A percentile compares a stretch with the other conserved stretches of the same genome.
phyloP scores from a whole-genome alignment of 352 stramenopile genomes.

The Globisporangium paroecandrum region DNA sequence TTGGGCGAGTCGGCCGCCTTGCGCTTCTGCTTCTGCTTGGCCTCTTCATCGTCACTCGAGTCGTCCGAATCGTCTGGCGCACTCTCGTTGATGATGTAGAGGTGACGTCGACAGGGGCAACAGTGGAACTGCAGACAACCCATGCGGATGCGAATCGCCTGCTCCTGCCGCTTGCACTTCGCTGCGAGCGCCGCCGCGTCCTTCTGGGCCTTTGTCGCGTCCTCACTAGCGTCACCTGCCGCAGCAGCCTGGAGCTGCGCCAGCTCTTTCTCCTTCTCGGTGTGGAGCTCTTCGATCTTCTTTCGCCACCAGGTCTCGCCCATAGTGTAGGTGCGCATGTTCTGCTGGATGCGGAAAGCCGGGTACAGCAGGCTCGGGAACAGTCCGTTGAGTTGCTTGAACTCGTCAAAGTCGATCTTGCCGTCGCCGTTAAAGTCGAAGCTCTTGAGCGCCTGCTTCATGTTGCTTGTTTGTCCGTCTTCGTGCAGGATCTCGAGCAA shows the following conservation, averaged over 20 bases:
- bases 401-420: conserved; percentile 71
- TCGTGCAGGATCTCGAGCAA: conserved; percentile 67
- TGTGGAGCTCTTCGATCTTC: conserved; percentile 49
- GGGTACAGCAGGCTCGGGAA: conserved; percentile 69
- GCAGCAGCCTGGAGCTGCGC: conserved; percentile 25
- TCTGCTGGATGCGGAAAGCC: conserved; percentile 70
- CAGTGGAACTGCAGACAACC: conserved; percentile 63
- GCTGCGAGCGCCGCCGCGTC: conserved; percentile 21
- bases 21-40: conserved; percentile 22
- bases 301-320: conserved; percentile 62
- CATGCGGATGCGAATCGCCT: conserved; percentile 62
- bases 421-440: conserved; percentile 69
- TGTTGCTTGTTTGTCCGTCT: conserved; percentile 64
- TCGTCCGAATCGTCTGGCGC: conserved; percentile 27
- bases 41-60: conserved; percentile 31
- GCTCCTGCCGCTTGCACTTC: conserved; percentile 54
- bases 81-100: conserved; percentile 55
- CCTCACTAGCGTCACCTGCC: conserved; percentile 25
- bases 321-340: conserved; percentile 66
- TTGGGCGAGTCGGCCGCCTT: conserved; percentile 12
- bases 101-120: conserved; percentile 53
- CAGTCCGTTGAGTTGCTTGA: conserved; percentile 55
- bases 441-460: conserved; percentile 51
- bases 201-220: conserved; percentile 29
- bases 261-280: conserved; percentile 44